These are phyloP conservation scores for Aspergillus bridgeri DNA, from an alignment of 495 filamentous ascomycete genomes.

Conservation along the genomic window DNA sequence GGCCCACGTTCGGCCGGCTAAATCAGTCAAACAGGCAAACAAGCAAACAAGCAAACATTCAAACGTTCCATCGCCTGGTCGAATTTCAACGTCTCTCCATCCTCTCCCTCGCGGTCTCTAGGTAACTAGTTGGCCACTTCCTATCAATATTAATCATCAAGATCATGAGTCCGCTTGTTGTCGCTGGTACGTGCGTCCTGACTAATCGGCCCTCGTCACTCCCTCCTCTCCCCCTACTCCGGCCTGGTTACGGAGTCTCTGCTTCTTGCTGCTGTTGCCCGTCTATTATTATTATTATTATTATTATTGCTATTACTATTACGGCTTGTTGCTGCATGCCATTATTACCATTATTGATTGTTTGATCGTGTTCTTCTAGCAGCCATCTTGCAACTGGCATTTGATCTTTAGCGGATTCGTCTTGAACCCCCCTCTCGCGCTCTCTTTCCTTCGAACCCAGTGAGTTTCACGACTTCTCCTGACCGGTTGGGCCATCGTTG, in stretches of 20 bases:
- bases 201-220: neutral
- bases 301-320: too few relatives aligned
- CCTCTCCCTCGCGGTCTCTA: too few relatives aligned
- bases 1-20: constrained; percentile 8
- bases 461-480: neutral
- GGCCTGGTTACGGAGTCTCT: neutral
- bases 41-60: too few relatives aligned
- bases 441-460: neutral
- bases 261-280: too few relatives aligned
- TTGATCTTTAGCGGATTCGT: neutral
- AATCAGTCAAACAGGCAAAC: too few relatives aligned
- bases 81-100: too few relatives aligned
- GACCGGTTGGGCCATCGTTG: neutral
- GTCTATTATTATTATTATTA: neutral
- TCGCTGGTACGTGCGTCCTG: neutral
- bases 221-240: too few relatives aligned
- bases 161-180: neutral
- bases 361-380: neutral
- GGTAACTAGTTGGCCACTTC: too few relatives aligned
- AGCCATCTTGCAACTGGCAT: neutral
- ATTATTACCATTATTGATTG: neutral
- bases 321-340: neutral
- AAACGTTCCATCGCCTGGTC: too few relatives aligned
- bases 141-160: neutral
- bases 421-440: neutral